Conservation (phyloP, 2,329 filamentous ascomycete species). For the Mollisiaceae sp. region DNA sequence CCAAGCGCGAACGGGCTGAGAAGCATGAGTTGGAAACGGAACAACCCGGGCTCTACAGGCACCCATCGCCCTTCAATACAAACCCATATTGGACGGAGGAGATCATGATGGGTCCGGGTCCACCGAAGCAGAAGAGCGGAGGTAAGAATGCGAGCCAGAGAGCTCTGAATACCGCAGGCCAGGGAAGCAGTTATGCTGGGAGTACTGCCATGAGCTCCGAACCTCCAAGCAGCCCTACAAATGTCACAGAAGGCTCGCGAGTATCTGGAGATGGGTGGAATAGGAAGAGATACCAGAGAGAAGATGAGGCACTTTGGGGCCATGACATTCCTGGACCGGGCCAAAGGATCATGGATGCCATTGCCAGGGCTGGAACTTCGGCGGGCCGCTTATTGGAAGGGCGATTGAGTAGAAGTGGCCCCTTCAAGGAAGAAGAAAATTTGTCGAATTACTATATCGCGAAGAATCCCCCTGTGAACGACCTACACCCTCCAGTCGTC, state of each 20-base stretch:
- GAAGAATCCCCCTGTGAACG: conserved; percentile 76
- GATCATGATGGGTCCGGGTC: conserved; percentile 78
- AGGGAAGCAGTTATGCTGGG: conserved; percentile 56
- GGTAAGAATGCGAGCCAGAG: conserved; percentile 65
- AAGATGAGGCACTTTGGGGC: conserved; percentile 89
- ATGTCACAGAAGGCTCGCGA: conserved; percentile 51
- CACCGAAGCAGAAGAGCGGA: conserved; percentile 64
- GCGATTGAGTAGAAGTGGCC: conserved; percentile 44
- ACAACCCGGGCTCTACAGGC: conserved; percentile 75
- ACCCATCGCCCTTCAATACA: conserved; percentile 82
- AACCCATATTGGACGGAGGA: conserved; percentile 91
- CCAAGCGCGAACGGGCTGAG: conserved; percentile 69
- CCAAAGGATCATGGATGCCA: conserved; percentile 55
- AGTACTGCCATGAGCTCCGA: conserved; percentile 44
- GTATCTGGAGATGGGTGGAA: conserved; percentile 70
- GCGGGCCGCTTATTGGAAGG: conserved; percentile 60
- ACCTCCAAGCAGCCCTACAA: conserved; percentile 50
- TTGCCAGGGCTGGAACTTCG: conserved; percentile 56
- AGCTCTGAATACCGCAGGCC: conserved; percentile 61
- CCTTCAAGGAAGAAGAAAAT: conserved; percentile 45
- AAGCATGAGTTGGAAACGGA: conserved; percentile 69
- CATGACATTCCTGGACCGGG: conserved; percentile 55
- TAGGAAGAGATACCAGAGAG: conserved; percentile 77
- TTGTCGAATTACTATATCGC: conserved; percentile 42
- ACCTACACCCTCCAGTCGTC: conserved; percentile 84